Evolutionary conservation across 306 rosid genomes (phyloP).

Genomic region (Vicia villosa): DNA sequence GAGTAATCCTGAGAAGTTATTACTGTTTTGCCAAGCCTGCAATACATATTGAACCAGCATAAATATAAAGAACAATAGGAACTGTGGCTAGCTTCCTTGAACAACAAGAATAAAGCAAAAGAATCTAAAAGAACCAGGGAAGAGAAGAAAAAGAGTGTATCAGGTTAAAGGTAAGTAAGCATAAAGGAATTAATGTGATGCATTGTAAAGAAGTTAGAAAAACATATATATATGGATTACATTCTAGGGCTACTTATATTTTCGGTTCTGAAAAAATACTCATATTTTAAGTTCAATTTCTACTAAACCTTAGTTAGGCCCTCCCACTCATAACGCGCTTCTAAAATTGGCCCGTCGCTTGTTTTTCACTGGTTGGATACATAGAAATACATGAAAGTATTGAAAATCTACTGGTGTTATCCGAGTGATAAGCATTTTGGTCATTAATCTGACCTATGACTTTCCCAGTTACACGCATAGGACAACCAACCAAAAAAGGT

Average conservation of each 20-base stretch:
- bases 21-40: constrained; percentile 51
- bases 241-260: neutral
- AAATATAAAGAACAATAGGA: constrained; percentile 9
- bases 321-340: neutral
- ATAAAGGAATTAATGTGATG: neutral
- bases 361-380: neutral
- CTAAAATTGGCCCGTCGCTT: neutral
- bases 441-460: neutral
- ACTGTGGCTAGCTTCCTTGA: neutral
- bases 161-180: neutral
- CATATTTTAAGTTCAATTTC: neutral
- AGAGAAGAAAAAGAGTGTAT: neutral
- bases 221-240: neutral
- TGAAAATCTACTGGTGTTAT: neutral
- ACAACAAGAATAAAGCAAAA: neutral
- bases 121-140: neutral
- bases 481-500: neutral
- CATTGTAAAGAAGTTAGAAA: neutral
- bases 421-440: neutral
- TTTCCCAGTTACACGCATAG: neutral
- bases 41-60: constrained; percentile 7
- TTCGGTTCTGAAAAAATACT: neutral
- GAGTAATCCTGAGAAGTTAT: constrained; percentile 72
- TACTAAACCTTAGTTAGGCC: neutral
- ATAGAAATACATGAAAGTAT: neutral